Percentiles rank a stretch among this genome's conserved stretches.
Conservation (phyloP, 2,329 filamentous ascomycete genomes). For the Fusarium illudens region DNA sequence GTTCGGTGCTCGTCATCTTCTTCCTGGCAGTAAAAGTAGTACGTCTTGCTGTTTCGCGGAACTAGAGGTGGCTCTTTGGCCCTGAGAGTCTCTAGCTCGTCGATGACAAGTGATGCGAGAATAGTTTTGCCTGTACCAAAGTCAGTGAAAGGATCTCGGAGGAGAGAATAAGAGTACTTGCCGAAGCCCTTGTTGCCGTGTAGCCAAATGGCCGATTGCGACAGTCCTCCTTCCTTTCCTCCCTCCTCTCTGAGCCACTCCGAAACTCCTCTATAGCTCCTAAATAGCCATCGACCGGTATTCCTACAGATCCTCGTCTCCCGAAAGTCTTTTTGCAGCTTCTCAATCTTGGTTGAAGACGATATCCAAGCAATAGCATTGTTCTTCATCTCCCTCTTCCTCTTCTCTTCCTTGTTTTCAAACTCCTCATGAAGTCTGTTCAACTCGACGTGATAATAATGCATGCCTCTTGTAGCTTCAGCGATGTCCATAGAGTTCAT, state of each 20-base stretch:
- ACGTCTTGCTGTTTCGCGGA: not conserved
- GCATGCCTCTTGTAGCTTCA: not conserved
- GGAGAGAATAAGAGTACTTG: not conserved
- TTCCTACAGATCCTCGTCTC: not conserved
- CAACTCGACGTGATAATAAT: not conserved
- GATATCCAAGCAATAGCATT: not conserved
- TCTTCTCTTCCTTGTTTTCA: not conserved
- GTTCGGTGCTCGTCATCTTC: not conserved
- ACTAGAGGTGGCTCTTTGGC: not conserved
- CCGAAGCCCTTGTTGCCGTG: not conserved
- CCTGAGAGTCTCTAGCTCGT: not conserved
- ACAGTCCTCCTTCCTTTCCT: not conserved
- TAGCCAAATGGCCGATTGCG: not conserved
- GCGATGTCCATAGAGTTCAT: not conserved
- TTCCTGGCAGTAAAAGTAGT: constrained; percentile 1
- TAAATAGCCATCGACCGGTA: not conserved
- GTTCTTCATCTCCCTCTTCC: not conserved
- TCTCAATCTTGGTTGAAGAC: not conserved
- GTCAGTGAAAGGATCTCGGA: not conserved
- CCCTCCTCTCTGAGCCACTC: not conserved
- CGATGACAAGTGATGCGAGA: not conserved
- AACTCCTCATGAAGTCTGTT: not conserved
- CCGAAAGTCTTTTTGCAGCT: not conserved
- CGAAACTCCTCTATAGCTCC: not conserved
- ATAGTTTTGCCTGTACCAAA: not conserved